Evolutionary conservation across 2,329 filamentous ascomycete species (phyloP).

Genomic region (Aspergillus sp.): DNA sequence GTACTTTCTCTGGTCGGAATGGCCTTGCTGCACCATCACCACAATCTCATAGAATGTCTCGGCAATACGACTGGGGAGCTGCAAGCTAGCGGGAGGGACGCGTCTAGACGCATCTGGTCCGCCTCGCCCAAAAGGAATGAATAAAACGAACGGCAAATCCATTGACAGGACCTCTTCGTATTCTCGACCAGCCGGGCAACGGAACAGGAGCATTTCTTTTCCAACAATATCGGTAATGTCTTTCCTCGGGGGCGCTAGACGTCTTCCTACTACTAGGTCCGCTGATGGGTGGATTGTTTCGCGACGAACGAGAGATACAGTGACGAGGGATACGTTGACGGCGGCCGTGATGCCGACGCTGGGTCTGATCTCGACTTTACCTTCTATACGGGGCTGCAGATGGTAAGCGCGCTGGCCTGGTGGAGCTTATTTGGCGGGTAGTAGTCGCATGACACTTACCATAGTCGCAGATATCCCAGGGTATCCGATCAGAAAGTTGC

Average conservation of each 20-base stretch:
- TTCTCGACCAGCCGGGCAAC: slow-evolving; percentile 79
- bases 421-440: slow-evolving; percentile 22
- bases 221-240: slow-evolving; percentile 91
- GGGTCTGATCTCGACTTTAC: slow-evolving; percentile 94
- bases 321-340: slow-evolving; percentile 86
- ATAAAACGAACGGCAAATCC: slow-evolving; percentile 96
- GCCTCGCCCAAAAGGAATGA: slow-evolving; percentile 91
- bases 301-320: slow-evolving; percentile 87
- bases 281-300: slow-evolving; percentile 97
- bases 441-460: slow-evolving; percentile 61
- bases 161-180: slow-evolving; percentile 88
- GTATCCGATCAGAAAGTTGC: slow-evolving; percentile 94
- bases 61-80: slow-evolving; percentile 87
- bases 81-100: slow-evolving; percentile 88
- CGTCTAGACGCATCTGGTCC: slow-evolving; percentile 86
- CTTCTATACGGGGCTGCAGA: slow-evolving; percentile 86
- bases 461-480: slow-evolving; percentile 96
- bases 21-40: slow-evolving; percentile 90
- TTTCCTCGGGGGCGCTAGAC: slow-evolving; percentile 83
- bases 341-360: slow-evolving; percentile 81
- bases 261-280: slow-evolving; percentile 89
- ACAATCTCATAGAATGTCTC: slow-evolving; percentile 97
- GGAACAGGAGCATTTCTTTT: slow-evolving; percentile 90
- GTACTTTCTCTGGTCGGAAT: slow-evolving; percentile 84
- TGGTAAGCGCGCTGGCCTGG: neutral